Base-by-base conservation (phyloP, 371 early-diverging fungal species). In the Mucor circinelloides region DNA sequence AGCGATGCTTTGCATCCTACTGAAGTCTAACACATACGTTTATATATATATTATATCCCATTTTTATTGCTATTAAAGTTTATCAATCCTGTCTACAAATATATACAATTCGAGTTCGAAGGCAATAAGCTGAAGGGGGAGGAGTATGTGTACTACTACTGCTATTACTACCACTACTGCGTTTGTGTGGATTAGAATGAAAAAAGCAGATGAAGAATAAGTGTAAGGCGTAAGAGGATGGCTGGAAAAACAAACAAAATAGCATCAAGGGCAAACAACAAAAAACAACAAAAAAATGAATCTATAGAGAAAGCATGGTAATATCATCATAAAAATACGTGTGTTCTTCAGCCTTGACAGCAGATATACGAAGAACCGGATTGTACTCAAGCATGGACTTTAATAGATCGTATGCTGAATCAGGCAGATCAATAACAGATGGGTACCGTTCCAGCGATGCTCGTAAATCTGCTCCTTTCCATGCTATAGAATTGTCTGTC, bases 321-420 rank as follows among this genome's bases (percentile, higher is more conserved):
- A 63, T 59, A 40, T 75, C 76, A 23, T 69, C 69, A 42, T 64
- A 75, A 32, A 75, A 75, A 52, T 67, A 75, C 1, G 61, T 48
- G 34, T 75, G 70, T 25, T 67, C 65, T 50, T 69, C 70, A 19
- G 76, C 76, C 58, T 36, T 63, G 56, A 66, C 36, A 10, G 79
- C 79, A 6, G 74, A 71, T 25, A 78, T 65, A 54, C 79, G 69
- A 32, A 56, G 27, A 0, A 55, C 60, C 8, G 79, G 79, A 68
- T 78, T 61, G 50, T 78, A 78, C 3, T n/a, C 63, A 31, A 78
- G 70, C 40, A 75, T 58, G 28, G 63, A 55, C 76, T 75, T 44
- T 44, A 73, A 38, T 30, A 68, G 28, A 58, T 73, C 62, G 46
- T 64, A 60, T 6, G 71, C 67, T 9, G 62, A 25, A 19, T 71